Base-by-base conservation (phyloP, 306 rosid species). In the Sicyos baderoa region DNA sequence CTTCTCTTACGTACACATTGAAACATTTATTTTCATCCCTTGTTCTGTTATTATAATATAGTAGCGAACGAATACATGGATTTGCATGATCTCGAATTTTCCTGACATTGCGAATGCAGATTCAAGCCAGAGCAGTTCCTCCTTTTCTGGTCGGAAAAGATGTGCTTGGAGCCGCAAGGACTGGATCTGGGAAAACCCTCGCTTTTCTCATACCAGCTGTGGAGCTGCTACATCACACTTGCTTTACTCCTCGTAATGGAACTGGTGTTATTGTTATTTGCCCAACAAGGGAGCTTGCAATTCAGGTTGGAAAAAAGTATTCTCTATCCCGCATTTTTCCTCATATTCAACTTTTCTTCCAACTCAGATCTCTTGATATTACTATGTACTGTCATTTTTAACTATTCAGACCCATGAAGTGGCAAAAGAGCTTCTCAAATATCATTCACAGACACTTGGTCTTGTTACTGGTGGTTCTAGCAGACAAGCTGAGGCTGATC, bases 101-200 rank as follows among this genome's bases (percentile, higher is more conserved):
- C 22, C 14, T 42, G 35, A 57, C 51, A 69, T 76, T 19, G 42
- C 21, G 21, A 76, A 75, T 79, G 82, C 77, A 90, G 99, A 93
- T 93, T 83, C 99, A 93, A 85, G 89, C 87, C 0, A 84, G 81
- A 75, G 75, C 96, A 19, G 86, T 88, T 54, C 97, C 97, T 0
- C 87, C 87, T 1, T 89, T 86, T 2, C 57, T 93, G 81, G 22
- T 73, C 7, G 99, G 97, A 16, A 82, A 79, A 75, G 96, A 93
- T 71, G 94, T 93, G 50, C 91, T 93, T 9, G 99, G 97, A 71
- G 99, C 99, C 64, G 99, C 99, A 1, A 88, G 99, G 68, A 93
- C 99, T 5, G 99, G 99, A 56, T 84, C 99, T 15, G 99, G 99
- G 1, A 93, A 93, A 80, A 93, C 99, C 12, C 96, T 90, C 63